Evolutionary conservation across 169 alveolate species (phyloP), one percentile per base, ranked within the genome.

Genomic region (Cryptosporidium ubiquitum): DNA sequence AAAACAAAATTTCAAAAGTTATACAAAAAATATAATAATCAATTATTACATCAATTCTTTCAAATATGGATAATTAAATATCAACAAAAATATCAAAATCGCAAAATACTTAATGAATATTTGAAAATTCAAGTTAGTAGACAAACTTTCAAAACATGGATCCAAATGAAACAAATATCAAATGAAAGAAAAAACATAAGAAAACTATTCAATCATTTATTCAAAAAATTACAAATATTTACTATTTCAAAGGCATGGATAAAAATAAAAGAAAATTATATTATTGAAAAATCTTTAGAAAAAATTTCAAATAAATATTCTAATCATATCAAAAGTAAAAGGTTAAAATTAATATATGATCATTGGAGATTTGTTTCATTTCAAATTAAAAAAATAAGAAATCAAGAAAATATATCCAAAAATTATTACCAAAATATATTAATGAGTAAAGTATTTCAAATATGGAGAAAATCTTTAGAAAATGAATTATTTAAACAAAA

Each of bases 341-440:
- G 51, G 18, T 2, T 61, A 7, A 20, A 42, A 29, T 31, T 61
- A 60, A 64, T 79, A 20, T 79, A 42, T 29, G 35, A 39, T 29
- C 60, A 61, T n/a, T 79, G 86, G 86, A 61, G 44, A 40, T 44
- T 42, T 40, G n/a, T 79, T 40, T 9, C 35, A 18, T 7, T 20
- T 14, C 5, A 40, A 26, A 23, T 79, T 29, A 35, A 7, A 9
- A 42, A 23, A 40, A 44, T 42, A 2, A 58, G 44, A 64, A 7
- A 37, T 14, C 49, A 64, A 44, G 55, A 61, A 6, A 47, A n/a
- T 6, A 37, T 60, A 10, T 79, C 75, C 12, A 20, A 57, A n/a
- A 16, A 55, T 1, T n/a, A n/a, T 23, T 58, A 60, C 42, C 1
- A 5, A 1, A 12, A 2, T 16, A 31, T 16, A 4, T 20, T 64